Evolutionary conservation across 1,284 basidiomycete species (phyloP).

Genomic region (Ganoderma resinaceum): DNA sequence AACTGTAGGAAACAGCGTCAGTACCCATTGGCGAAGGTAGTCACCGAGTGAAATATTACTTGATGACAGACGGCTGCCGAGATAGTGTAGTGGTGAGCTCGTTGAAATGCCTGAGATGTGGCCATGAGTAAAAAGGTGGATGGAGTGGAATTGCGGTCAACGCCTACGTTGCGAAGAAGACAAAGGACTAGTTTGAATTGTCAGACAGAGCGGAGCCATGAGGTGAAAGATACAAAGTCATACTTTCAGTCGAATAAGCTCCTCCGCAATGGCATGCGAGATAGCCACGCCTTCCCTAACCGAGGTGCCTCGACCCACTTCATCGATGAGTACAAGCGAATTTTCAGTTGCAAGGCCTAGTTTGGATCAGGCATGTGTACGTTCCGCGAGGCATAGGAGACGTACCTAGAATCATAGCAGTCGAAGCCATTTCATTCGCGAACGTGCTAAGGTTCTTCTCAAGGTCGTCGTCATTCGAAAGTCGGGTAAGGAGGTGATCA

Average conservation of each 20-base stretch:
- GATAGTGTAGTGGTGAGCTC: slow-evolving; percentile 77
- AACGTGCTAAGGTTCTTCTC: slow-evolving; percentile 92
- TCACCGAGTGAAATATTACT: slow-evolving; percentile 53
- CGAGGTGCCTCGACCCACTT: slow-evolving; percentile 89
- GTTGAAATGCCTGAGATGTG: slow-evolving; percentile 65
- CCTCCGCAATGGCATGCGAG: slow-evolving; percentile 92
- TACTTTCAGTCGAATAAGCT: slow-evolving; percentile 78
- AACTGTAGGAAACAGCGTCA: slow-evolving; percentile 47
- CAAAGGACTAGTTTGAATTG: slow-evolving; percentile 65
- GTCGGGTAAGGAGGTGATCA: slow-evolving; percentile 83
- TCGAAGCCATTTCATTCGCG: slow-evolving; percentile 90
- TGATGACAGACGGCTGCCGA: slow-evolving; percentile 73
- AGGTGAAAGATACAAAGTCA: slow-evolving; percentile 16
- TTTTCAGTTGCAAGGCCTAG: slow-evolving; percentile 77
- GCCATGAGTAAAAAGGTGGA: neutral
- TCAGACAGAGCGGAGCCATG: neutral
- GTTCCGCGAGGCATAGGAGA: no score
- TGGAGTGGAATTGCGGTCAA: neutral
- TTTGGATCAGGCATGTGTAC: neutral
- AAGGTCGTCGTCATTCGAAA: slow-evolving; percentile 93
- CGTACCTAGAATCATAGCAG: slow-evolving; percentile 85
- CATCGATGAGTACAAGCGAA: slow-evolving; percentile 88
- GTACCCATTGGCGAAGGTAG: neutral
- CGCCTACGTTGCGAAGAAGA: slow-evolving; percentile 88
- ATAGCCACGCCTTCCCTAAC: slow-evolving; percentile 89